Evolutionary conservation across 2,329 filamentous ascomycete genomes (phyloP).

Genomic region (Colletotrichum truncatum): DNA sequence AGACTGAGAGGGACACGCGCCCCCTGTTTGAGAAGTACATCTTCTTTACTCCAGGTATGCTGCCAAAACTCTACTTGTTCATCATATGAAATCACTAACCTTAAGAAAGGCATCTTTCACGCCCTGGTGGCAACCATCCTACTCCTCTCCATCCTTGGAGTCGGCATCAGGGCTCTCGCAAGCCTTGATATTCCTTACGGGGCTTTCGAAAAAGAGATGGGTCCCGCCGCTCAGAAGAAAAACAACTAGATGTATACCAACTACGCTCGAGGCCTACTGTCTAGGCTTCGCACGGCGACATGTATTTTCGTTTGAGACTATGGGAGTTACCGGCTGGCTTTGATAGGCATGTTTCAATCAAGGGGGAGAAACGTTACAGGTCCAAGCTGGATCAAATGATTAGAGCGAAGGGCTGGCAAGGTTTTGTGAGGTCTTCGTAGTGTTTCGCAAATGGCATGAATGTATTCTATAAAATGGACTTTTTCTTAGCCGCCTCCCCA

Average conservation of each 20-base stretch:
- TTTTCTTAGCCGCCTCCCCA: slow-evolving; percentile 17
- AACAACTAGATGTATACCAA: slow-evolving; percentile 73
- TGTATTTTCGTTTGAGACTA: slow-evolving; percentile 22
- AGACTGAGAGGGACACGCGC: slow-evolving; percentile 49
- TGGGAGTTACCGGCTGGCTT: slow-evolving; percentile 29
- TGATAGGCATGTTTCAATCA: slow-evolving; percentile 21
- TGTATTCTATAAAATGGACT: slow-evolving; percentile 26
- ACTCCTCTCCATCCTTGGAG: slow-evolving; percentile 79
- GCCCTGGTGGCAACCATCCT: slow-evolving; percentile 76
- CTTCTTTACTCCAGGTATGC: slow-evolving; percentile 87
- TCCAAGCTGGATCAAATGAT: slow-evolving; percentile 1
- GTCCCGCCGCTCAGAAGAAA: slow-evolving; percentile 88
- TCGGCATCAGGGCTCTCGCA: slow-evolving; percentile 78
- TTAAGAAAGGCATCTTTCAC: slow-evolving; percentile 84
- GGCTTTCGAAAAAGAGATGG: slow-evolving; percentile 96
- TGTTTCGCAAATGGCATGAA: slow-evolving; percentile 24
- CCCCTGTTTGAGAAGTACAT: slow-evolving; percentile 92
- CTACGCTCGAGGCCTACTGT: neutral
- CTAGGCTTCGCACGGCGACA: neutral
- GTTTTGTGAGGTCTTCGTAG: neutral
- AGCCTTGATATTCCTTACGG: slow-evolving; percentile 92
- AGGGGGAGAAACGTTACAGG: neutral
- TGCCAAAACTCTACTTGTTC: neutral
- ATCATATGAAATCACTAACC: neutral
- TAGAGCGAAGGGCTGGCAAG: neutral